A percentile compares a stretch with the other conserved stretches of the same genome.
phyloP scores from a whole-genome alignment of 345 rosid species.

The Boechera divaricarpa region DNA sequence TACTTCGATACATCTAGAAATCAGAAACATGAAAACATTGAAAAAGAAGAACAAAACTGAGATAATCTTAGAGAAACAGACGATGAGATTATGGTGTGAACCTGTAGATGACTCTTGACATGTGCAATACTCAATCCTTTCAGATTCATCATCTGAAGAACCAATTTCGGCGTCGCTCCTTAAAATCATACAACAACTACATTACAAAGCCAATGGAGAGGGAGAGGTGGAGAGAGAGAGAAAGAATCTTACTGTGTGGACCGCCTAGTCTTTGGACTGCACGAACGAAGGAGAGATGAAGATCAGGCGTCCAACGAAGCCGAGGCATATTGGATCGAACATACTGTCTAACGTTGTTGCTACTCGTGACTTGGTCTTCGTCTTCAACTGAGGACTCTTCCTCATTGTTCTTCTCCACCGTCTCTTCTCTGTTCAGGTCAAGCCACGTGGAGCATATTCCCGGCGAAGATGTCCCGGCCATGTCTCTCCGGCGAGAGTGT shows the following conservation, averaged over 20 bases:
- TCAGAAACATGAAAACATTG: slow-evolving; percentile 22
- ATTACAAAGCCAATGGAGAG: background rate
- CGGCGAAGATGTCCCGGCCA: slow-evolving; percentile 41
- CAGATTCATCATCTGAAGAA: slow-evolving; percentile 86
- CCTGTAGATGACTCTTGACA: slow-evolving; percentile 96
- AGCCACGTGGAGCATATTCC: slow-evolving; percentile 44
- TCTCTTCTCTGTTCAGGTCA: slow-evolving; percentile 56
- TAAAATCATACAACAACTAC: slow-evolving; percentile 26
- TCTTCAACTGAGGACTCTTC: slow-evolving; percentile 41
- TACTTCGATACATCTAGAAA: slow-evolving; percentile 83
- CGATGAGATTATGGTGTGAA: slow-evolving; percentile 21
- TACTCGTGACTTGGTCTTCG: slow-evolving; percentile 34
- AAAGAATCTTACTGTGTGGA: slow-evolving; percentile 64
- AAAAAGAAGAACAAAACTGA: slow-evolving; percentile 7
- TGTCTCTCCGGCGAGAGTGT: slow-evolving; percentile 20
- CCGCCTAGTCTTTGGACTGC: slow-evolving; percentile 93
- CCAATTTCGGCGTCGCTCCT: slow-evolving; percentile 92
- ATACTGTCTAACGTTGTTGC: slow-evolving; percentile 63
- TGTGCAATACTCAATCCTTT: slow-evolving; percentile 89
- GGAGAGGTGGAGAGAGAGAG: background rate
- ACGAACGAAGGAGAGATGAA: slow-evolving; percentile 73
- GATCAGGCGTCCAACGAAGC: slow-evolving; percentile 89
- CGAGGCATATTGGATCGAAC: slow-evolving; percentile 78
- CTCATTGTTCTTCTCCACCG: slow-evolving; percentile 34
- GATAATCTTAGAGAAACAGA: slow-evolving; percentile 4